Evolutionary conservation across 768 basidiomycete genomes (phyloP), one percentile per base, ranked within the genome.

Genomic region (Rhodotorula graminis): DNA sequence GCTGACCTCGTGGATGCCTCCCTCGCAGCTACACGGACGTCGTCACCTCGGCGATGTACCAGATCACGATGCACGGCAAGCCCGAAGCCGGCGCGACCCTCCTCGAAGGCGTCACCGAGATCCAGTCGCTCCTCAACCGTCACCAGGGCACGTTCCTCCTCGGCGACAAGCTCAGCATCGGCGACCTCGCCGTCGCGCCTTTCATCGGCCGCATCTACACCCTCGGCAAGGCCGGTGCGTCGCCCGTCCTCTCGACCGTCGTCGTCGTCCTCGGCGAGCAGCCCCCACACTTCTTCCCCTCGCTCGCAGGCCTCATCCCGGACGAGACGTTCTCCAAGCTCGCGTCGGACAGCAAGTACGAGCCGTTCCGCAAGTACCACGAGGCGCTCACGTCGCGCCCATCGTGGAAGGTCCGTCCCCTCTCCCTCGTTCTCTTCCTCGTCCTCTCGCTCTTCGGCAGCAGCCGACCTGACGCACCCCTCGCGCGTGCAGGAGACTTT

Each of bases 161-260:
- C 61, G 71, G 71, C 18, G 55, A 72, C 6, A 14, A 72, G 33
- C 10, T 52, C 37, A 29, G 47, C 4, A 64, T 67, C 23, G 71
- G 64, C 0, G 71, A 72, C n/a, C 42, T 67, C 8, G 65, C 61
- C 40, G 71, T 72, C n/a, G 61, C 61, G 42, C 71, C 71, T 2
- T 72, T 72, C 29, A 49, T 72, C 25, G 65, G 66, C 1, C 46
- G 71, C 12, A 12, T 67, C 27, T 72, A 64, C 23, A 50, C 65
- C 3, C 6, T 19, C 7, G 59, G 31, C 1, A 55, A 57, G 60
- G 59, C 42, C 15, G 70, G 70, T 70, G 40, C 37, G 69, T 59
- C 25, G 1, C 6, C 9, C 2, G 21, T 52, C 7, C 14, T 11
- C 37, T 2, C 19, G 14, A 23, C 44, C 37, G 23, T 9, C 29